These are phyloP conservation scores for Alisma plantagoaquatica DNA, from an alignment of 106 monocot species.

Conservation along the genomic window DNA sequence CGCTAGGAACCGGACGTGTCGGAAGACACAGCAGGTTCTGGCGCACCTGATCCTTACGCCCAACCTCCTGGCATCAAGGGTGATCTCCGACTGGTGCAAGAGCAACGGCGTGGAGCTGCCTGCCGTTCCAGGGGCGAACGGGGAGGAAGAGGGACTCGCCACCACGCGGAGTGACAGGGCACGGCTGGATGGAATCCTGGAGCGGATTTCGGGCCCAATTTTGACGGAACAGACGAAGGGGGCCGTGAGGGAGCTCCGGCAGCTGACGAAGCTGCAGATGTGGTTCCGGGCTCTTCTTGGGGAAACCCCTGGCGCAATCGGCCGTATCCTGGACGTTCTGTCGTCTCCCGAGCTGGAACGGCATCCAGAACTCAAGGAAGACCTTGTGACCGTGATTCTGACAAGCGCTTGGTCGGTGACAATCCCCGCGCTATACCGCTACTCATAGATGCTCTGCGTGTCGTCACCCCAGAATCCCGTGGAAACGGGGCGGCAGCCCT, in stretches of 20 bases:
- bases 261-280: slow-evolving; percentile 37
- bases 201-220: slow-evolving; percentile 31
- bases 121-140: no score
- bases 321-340: slow-evolving; percentile 37
- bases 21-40: slow-evolving; percentile 59
- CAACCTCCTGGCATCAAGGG: slow-evolving; percentile 41
- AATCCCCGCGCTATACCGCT: slow-evolving; percentile 37
- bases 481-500: slow-evolving; percentile 80
- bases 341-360: slow-evolving; percentile 13
- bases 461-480: slow-evolving; percentile 47
- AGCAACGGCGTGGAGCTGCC: slow-evolving; percentile 33
- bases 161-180: slow-evolving; percentile 30
- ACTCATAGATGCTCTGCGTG: slow-evolving; percentile 39
- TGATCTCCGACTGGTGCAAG: slow-evolving; percentile 71
- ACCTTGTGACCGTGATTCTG: slow-evolving; percentile 59
- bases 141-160: slow-evolving; percentile 11
- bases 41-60: slow-evolving; percentile 34
- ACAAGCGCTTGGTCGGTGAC: slow-evolving; percentile 65
- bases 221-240: slow-evolving; percentile 25
- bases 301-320: slow-evolving; percentile 40
- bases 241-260: slow-evolving; percentile 62
- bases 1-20: slow-evolving; percentile 72
- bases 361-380: slow-evolving; percentile 41
- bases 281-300: slow-evolving; percentile 64
- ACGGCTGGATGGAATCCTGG: slow-evolving; percentile 30